Conservation (phyloP, 768 basidiomycete genomes). For the Termitomyces sp. region DNA sequence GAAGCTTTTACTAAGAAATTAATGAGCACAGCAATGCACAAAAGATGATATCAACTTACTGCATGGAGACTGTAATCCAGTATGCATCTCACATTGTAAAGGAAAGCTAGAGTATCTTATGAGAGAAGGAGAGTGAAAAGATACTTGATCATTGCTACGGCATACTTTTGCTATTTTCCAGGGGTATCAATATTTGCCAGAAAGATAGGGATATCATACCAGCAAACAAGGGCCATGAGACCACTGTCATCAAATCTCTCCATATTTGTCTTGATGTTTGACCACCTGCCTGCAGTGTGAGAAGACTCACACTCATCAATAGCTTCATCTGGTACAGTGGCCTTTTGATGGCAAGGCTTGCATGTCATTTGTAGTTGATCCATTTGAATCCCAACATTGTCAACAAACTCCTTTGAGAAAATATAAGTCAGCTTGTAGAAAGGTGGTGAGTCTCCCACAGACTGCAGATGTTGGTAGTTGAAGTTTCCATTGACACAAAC, state of each 20-base stretch:
- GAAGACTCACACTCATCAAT: constrained; percentile 25
- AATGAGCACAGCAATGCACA: too few species aligned
- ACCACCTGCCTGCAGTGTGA: neutral
- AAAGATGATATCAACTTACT: neutral
- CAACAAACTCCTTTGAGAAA: constrained; percentile 30
- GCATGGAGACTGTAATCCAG: constrained; percentile 22
- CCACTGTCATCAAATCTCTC: constrained; percentile 9
- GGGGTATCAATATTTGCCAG: constrained; percentile 33
- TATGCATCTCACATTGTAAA: constrained; percentile 34
- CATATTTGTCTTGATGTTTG: constrained; percentile 6
- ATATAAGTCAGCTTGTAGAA: constrained; percentile 29
- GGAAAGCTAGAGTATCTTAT: constrained; percentile 18
- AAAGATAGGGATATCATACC: constrained; percentile 31
- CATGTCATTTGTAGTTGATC: constrained; percentile 14
- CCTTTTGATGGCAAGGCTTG: neutral
- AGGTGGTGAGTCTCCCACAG: constrained; percentile 26
- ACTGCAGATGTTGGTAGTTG: constrained; percentile 28
- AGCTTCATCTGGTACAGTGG: constrained; percentile 6
- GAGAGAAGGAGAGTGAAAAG: constrained; percentile 25
- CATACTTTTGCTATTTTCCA: constrained; percentile 35
- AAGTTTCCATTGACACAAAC: constrained; percentile 35
- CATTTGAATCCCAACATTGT: constrained; percentile 26
- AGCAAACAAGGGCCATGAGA: constrained; percentile 34
- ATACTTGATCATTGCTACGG: constrained; percentile 27
- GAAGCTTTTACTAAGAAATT: constrained; percentile 27